Percentiles rank a stretch among this genome's conserved stretches.
These are phyloP conservation scores for Rutstroemia sp. DNA, from an alignment of 2,329 filamentous ascomycete genomes.

Conservation along the genomic window DNA sequence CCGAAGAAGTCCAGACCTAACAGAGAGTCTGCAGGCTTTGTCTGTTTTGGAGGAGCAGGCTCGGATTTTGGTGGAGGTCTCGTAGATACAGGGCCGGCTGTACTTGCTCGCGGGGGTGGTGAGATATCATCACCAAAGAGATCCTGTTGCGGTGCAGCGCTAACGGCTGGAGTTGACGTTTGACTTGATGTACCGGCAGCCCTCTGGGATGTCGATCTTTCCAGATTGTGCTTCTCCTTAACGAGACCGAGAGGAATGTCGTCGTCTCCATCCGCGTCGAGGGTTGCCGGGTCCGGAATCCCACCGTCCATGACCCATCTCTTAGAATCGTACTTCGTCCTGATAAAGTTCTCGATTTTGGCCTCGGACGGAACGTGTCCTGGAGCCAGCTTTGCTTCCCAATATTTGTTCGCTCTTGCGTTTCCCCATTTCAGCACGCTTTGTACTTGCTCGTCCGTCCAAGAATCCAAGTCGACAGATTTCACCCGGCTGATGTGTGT, in stretches of 20 bases:
- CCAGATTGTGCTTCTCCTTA: conserved; percentile 58
- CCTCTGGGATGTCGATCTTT: conserved; percentile 37
- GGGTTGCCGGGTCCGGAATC: conserved; percentile 83
- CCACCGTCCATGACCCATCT: conserved; percentile 98
- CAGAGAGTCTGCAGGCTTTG: conserved; percentile 76
- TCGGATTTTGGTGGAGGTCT: conserved; percentile 51
- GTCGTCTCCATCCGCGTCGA: conserved; percentile 80
- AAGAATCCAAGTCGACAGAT: conserved; percentile 93
- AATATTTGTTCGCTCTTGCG: conserved; percentile 94
- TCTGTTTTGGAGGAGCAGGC: conserved; percentile 57
- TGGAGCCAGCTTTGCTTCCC: conserved; percentile 87
- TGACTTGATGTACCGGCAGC: conserved; percentile 26
- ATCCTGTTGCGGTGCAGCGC: conserved; percentile 55
- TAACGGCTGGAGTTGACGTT: conserved; percentile 20
- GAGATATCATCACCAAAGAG: conserved; percentile 70
- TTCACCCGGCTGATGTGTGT: conserved; percentile 98
- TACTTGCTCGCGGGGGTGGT: conserved; percentile 62
- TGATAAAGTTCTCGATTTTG: conserved; percentile 99
- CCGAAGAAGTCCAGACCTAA: conserved; percentile 91
- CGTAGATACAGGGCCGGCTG: conserved; percentile 52
- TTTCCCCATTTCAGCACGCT: conserved; percentile 96
- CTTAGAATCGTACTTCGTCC: conserved; percentile 98
- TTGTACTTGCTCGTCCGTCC: conserved; percentile 96
- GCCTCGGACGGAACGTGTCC: conserved; percentile 91
- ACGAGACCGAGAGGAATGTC: conserved; percentile 61